A percentile compares a stretch with the other conserved stretches of the same genome.
phyloP scores from a whole-genome alignment of 1,284 basidiomycete species.

The Leccinum proliferum region DNA sequence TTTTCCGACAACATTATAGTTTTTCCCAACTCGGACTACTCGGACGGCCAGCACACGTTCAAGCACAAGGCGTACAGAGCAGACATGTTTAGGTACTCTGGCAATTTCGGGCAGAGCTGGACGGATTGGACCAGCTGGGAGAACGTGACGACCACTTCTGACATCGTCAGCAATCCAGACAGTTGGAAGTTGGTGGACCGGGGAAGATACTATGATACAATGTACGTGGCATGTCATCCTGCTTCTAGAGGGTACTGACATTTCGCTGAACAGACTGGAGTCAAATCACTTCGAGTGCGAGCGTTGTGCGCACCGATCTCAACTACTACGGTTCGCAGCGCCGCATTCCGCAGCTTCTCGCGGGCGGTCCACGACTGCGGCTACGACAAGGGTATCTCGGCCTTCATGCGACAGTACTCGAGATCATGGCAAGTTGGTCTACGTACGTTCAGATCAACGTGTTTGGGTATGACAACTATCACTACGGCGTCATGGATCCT shows the following conservation, averaged over 20 bases:
- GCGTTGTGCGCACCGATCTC: constrained; percentile 72
- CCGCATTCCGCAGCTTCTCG: constrained; percentile 81
- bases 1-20: constrained; percentile 69
- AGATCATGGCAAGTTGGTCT: constrained; percentile 86
- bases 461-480: constrained; percentile 84
- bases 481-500: constrained; percentile 85
- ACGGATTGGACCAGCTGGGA: constrained; percentile 75
- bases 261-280: constrained; percentile 63
- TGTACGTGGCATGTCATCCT: constrained; percentile 43
- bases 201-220: constrained; percentile 83
- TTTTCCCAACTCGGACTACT: constrained; percentile 72
- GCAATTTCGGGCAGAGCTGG: constrained; percentile 84
- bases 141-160: constrained; percentile 54
- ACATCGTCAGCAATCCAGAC: constrained; percentile 45
- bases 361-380: constrained; percentile 86
- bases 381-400: constrained; percentile 74
- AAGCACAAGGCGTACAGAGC: constrained; percentile 80
- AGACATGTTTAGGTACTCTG: constrained; percentile 82
- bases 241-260: neutral
- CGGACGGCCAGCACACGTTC: constrained; percentile 64
- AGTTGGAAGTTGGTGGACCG: constrained; percentile 74
- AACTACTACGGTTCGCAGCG: constrained; percentile 60
- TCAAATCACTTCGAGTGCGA: constrained; percentile 52
- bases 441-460: constrained; percentile 85
- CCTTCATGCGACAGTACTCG: constrained; percentile 66